Base-by-base conservation (phyloP, 106 monocot species). In the Dioscorea dumetorum region DNA sequence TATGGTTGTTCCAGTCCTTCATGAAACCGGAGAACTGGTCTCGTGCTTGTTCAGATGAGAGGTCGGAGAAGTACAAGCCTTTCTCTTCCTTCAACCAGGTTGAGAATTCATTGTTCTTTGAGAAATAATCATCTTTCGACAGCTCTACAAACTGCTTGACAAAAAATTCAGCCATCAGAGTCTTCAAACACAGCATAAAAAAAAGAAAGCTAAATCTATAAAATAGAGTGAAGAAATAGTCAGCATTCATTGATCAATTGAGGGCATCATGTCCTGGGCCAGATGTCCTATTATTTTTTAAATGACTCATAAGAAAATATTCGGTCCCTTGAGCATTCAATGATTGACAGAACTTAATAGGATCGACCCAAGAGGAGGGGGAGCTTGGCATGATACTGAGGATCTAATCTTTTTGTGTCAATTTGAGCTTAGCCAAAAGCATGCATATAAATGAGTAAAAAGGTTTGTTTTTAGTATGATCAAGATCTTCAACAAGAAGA, bases 31-130 rank as follows among this genome's bases (percentile, higher is more conserved):
- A 80, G 79, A 91, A 91, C 58, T 88, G 64, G 6, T 88, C 81
- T 12, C 80, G 76, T 35, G 95, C 81, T 24, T 74, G 59, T 21
- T 83, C 88, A 0, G 95, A 91, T 3, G 95, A 88, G 34, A 95
- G 88, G 28, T 95, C 86, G 0, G 79, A 88, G 70, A 95, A 95
- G 59, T 79, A 95, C 67, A 75, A 72, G 2, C 73, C 86, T 57
- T 74, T 81, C 75, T 91, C 84, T 84, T 95, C 86, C 70, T 95
- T 95, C 67, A 95, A 73, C 95, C 95, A 95, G 18, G 91, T 86
- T 8, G 95, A 84, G 57, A 95, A 95, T 67, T 95, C 95, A 32
- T 91, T 95, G 84, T 91, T 95, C 85, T 88, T 95, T 19, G 83
- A 73, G 62, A 86, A 95, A 24, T 95, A 95, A 62, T 95, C 95